These are phyloP conservation scores for Pelargonium cotyledonis DNA, from an alignment of 441 rosid genomes.

Conservation along the genomic window DNA sequence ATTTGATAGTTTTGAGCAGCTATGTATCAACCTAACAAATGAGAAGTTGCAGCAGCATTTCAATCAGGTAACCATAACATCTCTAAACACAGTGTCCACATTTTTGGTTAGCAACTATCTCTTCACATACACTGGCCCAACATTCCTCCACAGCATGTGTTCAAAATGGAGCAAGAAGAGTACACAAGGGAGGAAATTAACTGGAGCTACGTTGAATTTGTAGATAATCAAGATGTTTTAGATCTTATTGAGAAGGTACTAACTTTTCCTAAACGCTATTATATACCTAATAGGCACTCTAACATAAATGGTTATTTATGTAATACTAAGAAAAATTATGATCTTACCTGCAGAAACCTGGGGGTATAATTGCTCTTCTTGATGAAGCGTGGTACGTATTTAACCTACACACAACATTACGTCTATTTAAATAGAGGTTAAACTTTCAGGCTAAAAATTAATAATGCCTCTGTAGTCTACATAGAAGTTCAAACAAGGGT, in stretches of 20 bases:
- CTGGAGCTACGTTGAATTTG: slow-evolving; percentile 99
- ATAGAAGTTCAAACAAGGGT: slow-evolving; percentile 1
- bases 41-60: slow-evolving; percentile 99
- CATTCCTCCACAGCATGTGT: slow-evolving; percentile 75
- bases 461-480: background rate
- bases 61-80: slow-evolving; percentile 62
- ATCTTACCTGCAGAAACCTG: slow-evolving; percentile 81
- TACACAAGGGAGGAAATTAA: slow-evolving; percentile 96
- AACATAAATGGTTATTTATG: background rate
- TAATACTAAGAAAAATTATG: background rate
- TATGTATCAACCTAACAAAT: slow-evolving; percentile 97
- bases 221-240: slow-evolving; percentile 97
- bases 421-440: background rate
- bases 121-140: slow-evolving; percentile 16
- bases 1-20: slow-evolving; percentile 81
- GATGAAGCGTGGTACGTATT: slow-evolving; percentile 95
- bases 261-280: slow-evolving; percentile 10
- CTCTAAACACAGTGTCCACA: slow-evolving; percentile 4
- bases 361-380: slow-evolving; percentile 94
- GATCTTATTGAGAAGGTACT: slow-evolving; percentile 94
- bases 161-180: slow-evolving; percentile 99
- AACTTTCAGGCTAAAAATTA: too few species aligned
- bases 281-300: background rate
- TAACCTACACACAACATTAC: slow-evolving; percentile 14
- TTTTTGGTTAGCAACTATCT: slow-evolving; percentile 9